phyloP scores from a whole-genome alignment of 768 basidiomycete species.

The Fomitopsis pulvina region DNA sequence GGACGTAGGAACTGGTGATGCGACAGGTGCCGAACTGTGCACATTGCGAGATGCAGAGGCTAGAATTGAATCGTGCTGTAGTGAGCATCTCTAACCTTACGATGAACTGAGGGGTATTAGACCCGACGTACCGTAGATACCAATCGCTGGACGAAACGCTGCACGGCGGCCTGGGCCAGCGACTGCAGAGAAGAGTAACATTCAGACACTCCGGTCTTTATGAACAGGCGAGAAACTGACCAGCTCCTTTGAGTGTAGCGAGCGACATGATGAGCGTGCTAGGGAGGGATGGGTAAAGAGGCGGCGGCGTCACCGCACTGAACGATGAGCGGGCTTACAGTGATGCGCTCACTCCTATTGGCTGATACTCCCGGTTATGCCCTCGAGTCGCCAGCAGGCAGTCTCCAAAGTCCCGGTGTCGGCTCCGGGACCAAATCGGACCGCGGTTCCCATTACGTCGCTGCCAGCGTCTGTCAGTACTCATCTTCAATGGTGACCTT shows the following conservation, averaged over 20 bases:
- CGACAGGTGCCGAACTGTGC: constrained; percentile 42
- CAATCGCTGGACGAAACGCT: constrained; percentile 38
- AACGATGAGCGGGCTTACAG: constrained; percentile 16
- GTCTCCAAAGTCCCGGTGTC: no score
- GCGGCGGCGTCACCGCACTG: constrained; percentile 12
- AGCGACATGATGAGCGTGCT: constrained; percentile 40
- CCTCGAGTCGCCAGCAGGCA: no score
- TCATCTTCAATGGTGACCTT: no score
- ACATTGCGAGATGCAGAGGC: constrained; percentile 45
- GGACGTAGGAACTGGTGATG: constrained; percentile 34
- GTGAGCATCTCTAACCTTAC: neutral
- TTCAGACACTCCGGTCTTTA: neutral
- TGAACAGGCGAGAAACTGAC: constrained; percentile 15
- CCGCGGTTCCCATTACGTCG: no score
- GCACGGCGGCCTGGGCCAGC: constrained; percentile 36
- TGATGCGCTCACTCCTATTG: constrained; percentile 15
- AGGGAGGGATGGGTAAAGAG: constrained; percentile 6
- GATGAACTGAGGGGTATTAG: neutral
- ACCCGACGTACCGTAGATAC: constrained; percentile 32
- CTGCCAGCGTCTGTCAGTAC: no score
- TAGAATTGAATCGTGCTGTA: neutral
- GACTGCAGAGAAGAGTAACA: constrained; percentile 20
- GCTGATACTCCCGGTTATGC: neutral
- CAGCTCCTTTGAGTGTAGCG: constrained; percentile 28
- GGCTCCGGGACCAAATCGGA: no score